These are phyloP conservation scores for Eucalyptus decipiens DNA, from an alignment of 345 rosid species.

Conservation along the genomic window DNA sequence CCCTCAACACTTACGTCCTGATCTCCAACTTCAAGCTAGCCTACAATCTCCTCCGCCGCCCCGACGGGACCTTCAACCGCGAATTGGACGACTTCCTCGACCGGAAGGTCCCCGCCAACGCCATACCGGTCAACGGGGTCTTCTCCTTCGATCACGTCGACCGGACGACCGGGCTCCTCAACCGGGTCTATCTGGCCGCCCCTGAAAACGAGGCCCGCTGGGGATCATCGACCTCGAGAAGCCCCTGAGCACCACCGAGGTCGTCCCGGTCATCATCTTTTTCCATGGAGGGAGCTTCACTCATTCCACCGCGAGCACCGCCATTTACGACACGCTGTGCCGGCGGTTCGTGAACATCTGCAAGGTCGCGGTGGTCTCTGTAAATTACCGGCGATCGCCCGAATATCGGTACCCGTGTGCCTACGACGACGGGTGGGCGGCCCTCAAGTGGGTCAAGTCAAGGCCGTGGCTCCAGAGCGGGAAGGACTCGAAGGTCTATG, in stretches of 20 bases:
- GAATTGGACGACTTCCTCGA: slow-evolving; percentile 5
- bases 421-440: slow-evolving; percentile 13
- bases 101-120: slow-evolving; percentile 1
- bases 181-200: slow-evolving; percentile 17
- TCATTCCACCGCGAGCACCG: slow-evolving; percentile 1
- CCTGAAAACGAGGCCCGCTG: not conserved
- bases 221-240: slow-evolving; percentile 1
- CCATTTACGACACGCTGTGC: slow-evolving; percentile 1
- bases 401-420: slow-evolving; percentile 19
- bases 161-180: not conserved
- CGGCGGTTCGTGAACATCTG: slow-evolving; percentile 1
- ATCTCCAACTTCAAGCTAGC: not conserved
- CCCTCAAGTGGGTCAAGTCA: slow-evolving; percentile 6
- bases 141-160: slow-evolving; percentile 6
- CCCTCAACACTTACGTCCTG: slow-evolving; percentile 3
- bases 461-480: slow-evolving; percentile 8
- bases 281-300: slow-evolving; percentile 30
- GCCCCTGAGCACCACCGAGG: not conserved
- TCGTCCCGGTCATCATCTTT: slow-evolving; percentile 16
- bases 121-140: slow-evolving; percentile 1
- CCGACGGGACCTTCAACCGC: slow-evolving; percentile 7
- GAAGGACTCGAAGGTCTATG: slow-evolving; percentile 3
- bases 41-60: not conserved
- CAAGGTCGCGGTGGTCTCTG: slow-evolving; percentile 4
- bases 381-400: slow-evolving; percentile 17